A percentile compares a stretch with the other conserved stretches of the same genome.
phyloP scores from a whole-genome alignment of 108 stramenopile genomes.

The Stephanodiscus triporus region DNA sequence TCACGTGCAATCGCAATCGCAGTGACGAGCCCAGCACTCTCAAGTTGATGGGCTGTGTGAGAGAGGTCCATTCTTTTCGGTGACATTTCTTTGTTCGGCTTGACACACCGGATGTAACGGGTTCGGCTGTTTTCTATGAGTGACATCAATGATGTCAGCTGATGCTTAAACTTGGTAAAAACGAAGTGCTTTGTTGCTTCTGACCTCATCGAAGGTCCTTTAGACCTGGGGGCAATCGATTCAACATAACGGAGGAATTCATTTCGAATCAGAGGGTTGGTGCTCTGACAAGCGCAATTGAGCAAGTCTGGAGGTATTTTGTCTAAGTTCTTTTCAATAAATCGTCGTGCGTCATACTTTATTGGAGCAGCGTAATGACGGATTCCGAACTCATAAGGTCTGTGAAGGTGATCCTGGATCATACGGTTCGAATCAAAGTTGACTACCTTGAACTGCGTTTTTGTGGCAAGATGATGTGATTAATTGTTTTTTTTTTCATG shows the following conservation, averaged over 20 bases:
- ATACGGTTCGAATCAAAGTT: conserved; percentile 71
- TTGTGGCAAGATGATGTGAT: background rate
- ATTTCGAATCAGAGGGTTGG: conserved; percentile 62
- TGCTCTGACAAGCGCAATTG: conserved; percentile 54
- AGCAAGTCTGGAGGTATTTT: conserved; percentile 71
- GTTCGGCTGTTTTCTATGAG: conserved; percentile 71
- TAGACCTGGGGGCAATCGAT: conserved; percentile 28
- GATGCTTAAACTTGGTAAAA: conserved; percentile 66
- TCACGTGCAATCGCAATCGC: conserved; percentile 88
- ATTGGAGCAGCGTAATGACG: conserved; percentile 89
- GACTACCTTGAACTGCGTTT: conserved; percentile 47
- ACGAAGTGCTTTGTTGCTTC: conserved; percentile 59
- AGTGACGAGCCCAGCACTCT: conserved; percentile 94
- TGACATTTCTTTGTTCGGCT: conserved; percentile 77
- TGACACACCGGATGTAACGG: conserved; percentile 91
- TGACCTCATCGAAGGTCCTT: conserved; percentile 57
- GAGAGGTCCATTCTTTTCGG: conserved; percentile 66
- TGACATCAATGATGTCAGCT: conserved; percentile 67
- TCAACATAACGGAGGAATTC: conserved; percentile 49
- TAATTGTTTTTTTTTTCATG: background rate
- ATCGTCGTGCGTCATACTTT: conserved; percentile 75
- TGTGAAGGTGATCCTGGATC: conserved; percentile 61
- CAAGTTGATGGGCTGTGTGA: conserved; percentile 84
- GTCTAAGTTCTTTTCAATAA: conserved; percentile 86
- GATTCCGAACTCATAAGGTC: conserved; percentile 77